Conservation (phyloP, 2,329 filamentous ascomycete genomes). For the Arachnomyces sp. region DNA sequence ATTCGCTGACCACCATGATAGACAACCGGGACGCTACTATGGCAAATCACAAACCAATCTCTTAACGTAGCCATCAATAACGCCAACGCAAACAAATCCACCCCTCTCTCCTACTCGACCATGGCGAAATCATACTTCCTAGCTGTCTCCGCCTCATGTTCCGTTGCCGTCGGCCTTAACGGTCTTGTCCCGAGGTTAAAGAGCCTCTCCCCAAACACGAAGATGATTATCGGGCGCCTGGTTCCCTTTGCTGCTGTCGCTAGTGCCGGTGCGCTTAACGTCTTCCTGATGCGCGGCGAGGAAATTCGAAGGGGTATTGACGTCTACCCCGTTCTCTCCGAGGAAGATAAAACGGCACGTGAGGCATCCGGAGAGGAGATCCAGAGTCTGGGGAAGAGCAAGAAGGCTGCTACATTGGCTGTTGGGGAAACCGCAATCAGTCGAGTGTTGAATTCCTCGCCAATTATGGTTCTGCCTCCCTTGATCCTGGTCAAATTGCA, state of each 20-base stretch:
- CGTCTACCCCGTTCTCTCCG: conserved; percentile 73
- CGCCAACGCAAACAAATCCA: conserved; percentile 96
- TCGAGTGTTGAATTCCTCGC: conserved; percentile 85
- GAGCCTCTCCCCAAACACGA: conserved; percentile 64
- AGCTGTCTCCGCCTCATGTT: conserved; percentile 87
- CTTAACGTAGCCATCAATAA: conserved; percentile 98
- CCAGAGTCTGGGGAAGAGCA: conserved; percentile 72
- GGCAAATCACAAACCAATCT: conserved; percentile 95
- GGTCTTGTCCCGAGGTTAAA: conserved; percentile 79
- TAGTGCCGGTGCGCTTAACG: conserved; percentile 83
- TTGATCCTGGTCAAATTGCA: conserved; percentile 79
- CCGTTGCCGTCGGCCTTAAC: conserved; percentile 87
- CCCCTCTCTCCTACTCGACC: conserved; percentile 70
- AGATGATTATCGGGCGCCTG: conserved; percentile 70
- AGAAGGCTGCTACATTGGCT: conserved; percentile 77
- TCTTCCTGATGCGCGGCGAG: conserved; percentile 94
- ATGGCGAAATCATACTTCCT: conserved; percentile 85
- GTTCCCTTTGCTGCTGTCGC: conserved; percentile 96
- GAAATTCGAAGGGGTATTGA: conserved; percentile 92
- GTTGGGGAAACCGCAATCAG: conserved; percentile 89
- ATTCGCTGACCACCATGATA: conserved; percentile 22
- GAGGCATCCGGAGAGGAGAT: conserved; percentile 59
- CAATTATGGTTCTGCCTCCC: conserved; percentile 94
- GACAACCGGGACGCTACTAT: conserved; percentile 78
- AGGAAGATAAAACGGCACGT: conserved; percentile 58